Base-by-base conservation (phyloP, 2,329 filamentous ascomycete species). In the Colletotrichum salicis region DNA sequence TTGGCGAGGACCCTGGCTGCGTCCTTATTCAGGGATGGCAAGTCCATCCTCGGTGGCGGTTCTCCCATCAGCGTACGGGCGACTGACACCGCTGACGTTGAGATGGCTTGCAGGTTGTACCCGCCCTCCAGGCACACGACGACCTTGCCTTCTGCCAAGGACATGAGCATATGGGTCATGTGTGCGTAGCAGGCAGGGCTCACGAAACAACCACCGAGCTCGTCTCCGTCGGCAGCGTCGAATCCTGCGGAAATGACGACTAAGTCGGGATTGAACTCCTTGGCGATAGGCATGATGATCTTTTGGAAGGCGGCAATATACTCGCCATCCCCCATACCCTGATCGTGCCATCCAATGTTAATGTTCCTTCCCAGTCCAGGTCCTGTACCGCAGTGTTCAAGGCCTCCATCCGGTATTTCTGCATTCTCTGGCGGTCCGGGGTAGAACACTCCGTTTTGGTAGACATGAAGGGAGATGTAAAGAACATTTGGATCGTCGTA, bases 101-200 rank as follows among this genome's bases (percentile, higher is more conserved):
- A 97, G 70, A 99, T 99, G 0, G 96, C 96, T 59, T 91, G 86
- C 29, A 99, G 89, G 77, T 98, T 98, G 82, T 99, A 99, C 10
- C 96, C 96, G 27, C 96, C 96, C 83, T 99, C 96, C 2, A 99
- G 87, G 79, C 95, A 98, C 10, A 98, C 96, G 2, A 94, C 93
- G 15, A 99, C 88, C 79, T 95, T 97, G 33, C 96, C 96, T 56
- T 91, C 88, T 0, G 96, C 96, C 24, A 99, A 86, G 2, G 94
- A 95, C 95, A 98, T 98, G 59, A 99, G 89, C 96, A 98, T 98
- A 79, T 98, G 95, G 19, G 96, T 98, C 96, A 99, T 98, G 79
- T 99, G 96, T 15, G 95, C 94, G 79, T 98, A 99, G 79, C 96
- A 97, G 5, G 91, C 84, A 0, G 96, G 96, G 1, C 95, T 93